A percentile compares a stretch with the other conserved stretches of the same genome.
These are phyloP conservation scores for Fusarium chaquense DNA, from an alignment of 2,329 filamentous ascomycete species.

Conservation along the genomic window DNA sequence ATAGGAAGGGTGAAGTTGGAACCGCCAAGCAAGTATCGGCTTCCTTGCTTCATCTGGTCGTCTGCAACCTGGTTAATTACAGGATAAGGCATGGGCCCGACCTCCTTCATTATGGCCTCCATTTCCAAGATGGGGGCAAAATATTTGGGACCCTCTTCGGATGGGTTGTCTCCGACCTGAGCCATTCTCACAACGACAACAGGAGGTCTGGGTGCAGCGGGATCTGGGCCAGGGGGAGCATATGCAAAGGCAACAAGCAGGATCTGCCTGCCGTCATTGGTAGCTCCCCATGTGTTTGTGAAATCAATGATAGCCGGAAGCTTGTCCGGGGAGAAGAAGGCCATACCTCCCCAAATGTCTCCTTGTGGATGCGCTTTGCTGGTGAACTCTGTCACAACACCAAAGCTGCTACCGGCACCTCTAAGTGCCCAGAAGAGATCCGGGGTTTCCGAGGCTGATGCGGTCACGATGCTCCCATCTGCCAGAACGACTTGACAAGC, in stretches of 20 bases:
- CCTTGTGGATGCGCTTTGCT: constrained; percentile 49
- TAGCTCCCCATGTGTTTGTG: constrained; percentile 47
- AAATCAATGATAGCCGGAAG: constrained; percentile 49
- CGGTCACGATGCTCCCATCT: constrained; percentile 52
- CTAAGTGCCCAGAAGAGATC: constrained; percentile 58
- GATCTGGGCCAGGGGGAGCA: constrained; percentile 39
- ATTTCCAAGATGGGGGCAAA: constrained; percentile 55
- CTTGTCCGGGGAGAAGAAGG: constrained; percentile 46
- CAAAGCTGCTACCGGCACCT: constrained; percentile 58
- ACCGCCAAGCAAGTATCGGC: constrained; percentile 56
- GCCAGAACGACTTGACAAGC: constrained; percentile 56
- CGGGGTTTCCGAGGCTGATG: constrained; percentile 57
- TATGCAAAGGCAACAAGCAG: constrained; percentile 33
- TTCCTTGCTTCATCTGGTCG: constrained; percentile 53
- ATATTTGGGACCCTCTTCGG: constrained; percentile 39
- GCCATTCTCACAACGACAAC: constrained; percentile 35
- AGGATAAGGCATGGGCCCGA: constrained; percentile 57
- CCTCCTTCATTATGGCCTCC: constrained; percentile 52
- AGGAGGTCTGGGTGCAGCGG: constrained; percentile 35
- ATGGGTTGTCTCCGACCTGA: constrained; percentile 39
- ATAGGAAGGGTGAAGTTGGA: constrained; percentile 59
- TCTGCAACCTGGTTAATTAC: constrained; percentile 56
- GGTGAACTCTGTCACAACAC: constrained; percentile 57
- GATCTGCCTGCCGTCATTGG: constrained; percentile 42
- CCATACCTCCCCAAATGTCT: constrained; percentile 49